Base-by-base conservation (phyloP, 2,329 filamentous ascomycete species). In the Amesomyces nigricolor region DNA sequence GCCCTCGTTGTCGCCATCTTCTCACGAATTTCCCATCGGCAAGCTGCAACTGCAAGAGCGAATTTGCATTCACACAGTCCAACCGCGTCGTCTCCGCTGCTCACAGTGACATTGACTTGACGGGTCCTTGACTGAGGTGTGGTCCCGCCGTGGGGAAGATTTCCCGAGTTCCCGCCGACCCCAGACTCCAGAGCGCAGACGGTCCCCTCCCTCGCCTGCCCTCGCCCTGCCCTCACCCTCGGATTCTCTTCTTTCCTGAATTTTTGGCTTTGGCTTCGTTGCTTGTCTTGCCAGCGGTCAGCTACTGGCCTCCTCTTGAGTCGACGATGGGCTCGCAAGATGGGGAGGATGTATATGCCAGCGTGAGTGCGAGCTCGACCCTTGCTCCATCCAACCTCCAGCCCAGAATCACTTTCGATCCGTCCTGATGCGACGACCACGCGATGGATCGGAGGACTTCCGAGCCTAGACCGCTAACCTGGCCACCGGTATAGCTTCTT, bases 401-500 rank as follows among this genome's bases (percentile, higher is more conserved):
- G n/a, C 26, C 11, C 8, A 6, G 30, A 2, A 5, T 29, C 32
- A 16, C 40, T 30, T 35, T 40, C 13, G 42, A 42, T 10, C 19
- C 19, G 16, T 29, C 37, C 22, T 51, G 29, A 29, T 37, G 50
- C 8, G 29, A 11, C 10, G 3, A 30, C n/a, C n/a, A 7, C 32
- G 29, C 29, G 9, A 14, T 11, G 39, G 17, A 11, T n/a, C 9
- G 5, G n/a, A 47, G 3, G 4, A 14, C n/a, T 49, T 14, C 38
- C 19, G 14, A 19, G 32, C 46, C 58, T 38, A 2, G 39, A 49
- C 11, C 58, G 56, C 65, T 67, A 56, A 66, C 51, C 51, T 55
- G 35, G 26, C 8, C 42, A 9, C 61, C 39, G 17, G 48, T 61
- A 66, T 72, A 96, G 92, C 88, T 99, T 71, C 83, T 97, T 54